phyloP scores from a whole-genome alignment of 2,329 filamentous ascomycete genomes.

The Colletotrichum brevisporum region DNA sequence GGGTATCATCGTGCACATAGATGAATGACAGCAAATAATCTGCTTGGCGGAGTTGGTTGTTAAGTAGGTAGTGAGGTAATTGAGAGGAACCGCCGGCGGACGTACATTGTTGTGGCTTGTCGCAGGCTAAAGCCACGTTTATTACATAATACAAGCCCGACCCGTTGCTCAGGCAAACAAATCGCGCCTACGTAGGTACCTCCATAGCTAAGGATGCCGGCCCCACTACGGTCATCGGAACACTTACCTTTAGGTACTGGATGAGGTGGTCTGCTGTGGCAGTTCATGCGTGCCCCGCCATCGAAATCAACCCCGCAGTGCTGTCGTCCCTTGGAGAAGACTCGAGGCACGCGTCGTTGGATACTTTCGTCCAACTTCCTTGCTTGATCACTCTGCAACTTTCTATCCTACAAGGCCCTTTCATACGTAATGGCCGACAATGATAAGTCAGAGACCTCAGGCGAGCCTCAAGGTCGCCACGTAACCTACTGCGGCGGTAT shows the following conservation, averaged over 20 bases:
- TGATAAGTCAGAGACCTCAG: conserved; percentile 60
- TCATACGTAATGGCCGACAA: conserved; percentile 66
- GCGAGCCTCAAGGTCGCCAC: conserved; percentile 65
- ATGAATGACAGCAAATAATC: too few species aligned
- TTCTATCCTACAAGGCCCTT: conserved; percentile 28
- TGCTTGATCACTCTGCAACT: conserved; percentile 41
- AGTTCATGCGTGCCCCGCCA: conserved; percentile 41
- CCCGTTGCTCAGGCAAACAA: too few species aligned
- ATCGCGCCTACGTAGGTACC: too few species aligned
- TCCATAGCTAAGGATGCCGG: neutral
- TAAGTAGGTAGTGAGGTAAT: too few species aligned
- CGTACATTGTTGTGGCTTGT: too few species aligned
- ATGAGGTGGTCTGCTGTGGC: conserved; percentile 22
- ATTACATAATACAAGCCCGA: too few species aligned
- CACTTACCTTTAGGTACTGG: too few species aligned
- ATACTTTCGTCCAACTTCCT: conserved; percentile 12
- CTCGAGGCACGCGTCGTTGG: conserved; percentile 31
- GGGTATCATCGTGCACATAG: too few species aligned
- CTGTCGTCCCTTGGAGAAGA: conserved; percentile 28
- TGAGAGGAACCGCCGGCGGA: too few species aligned
- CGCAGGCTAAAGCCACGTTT: too few species aligned
- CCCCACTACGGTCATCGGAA: neutral
- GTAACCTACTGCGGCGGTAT: conserved; percentile 73
- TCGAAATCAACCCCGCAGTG: conserved; percentile 41
- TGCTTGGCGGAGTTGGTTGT: too few species aligned